A percentile compares a stretch with the other conserved stretches of the same genome.
Evolutionary conservation across 164 flowering plant genomes (phyloP).

Genomic region (Liriodendron chinense): DNA sequence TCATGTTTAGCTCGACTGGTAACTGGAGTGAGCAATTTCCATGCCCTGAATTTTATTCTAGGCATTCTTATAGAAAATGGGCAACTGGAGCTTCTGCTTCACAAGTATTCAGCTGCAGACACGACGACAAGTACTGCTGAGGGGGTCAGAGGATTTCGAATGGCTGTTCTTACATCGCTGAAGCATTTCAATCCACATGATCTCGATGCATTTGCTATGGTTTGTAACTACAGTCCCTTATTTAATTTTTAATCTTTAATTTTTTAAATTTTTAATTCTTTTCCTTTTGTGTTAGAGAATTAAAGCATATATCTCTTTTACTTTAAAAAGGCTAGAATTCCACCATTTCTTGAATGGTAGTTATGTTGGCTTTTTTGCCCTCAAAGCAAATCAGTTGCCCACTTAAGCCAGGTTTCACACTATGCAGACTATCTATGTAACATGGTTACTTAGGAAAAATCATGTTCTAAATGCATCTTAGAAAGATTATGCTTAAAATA

Average conservation of each 20-base stretch:
- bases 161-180: constrained; percentile 92
- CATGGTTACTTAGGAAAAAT: too few species aligned
- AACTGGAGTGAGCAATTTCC: constrained; percentile 97
- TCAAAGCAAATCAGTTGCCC: neutral
- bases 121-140: constrained; percentile 69
- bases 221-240: constrained; percentile 25
- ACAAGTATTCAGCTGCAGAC: constrained; percentile 87
- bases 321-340: neutral
- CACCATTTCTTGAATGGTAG: neutral
- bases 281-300: neutral
- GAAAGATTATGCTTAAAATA: too few species aligned
- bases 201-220: constrained; percentile 93
- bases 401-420: too few species aligned
- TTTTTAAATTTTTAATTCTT: too few species aligned
- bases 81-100: constrained; percentile 90
- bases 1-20: constrained; percentile 94
- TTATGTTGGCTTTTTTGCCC: neutral
- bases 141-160: constrained; percentile 87
- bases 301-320: neutral
- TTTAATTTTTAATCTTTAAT: too few species aligned
- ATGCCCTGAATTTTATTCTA: constrained; percentile 90
- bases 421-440: too few species aligned
- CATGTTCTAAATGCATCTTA: too few species aligned
- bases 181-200: constrained; percentile 89
- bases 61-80: constrained; percentile 97